Evolutionary conservation across 345 rosid species (phyloP).

Genomic region (Isatis tinctoria): DNA sequence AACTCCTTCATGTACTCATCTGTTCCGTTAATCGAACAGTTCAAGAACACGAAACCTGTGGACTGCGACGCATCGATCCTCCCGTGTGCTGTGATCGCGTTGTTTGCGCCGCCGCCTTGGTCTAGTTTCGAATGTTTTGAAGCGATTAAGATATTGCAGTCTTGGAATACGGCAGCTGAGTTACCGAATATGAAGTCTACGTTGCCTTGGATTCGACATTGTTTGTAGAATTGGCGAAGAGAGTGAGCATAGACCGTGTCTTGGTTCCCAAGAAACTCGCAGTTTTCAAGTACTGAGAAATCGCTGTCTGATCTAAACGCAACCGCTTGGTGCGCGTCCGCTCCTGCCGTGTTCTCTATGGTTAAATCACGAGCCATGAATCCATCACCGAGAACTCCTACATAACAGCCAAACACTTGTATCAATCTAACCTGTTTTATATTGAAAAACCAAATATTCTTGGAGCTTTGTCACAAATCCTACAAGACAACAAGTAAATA

Average conservation of each 20-base stretch:
- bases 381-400: constrained; percentile 89
- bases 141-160: constrained; percentile 54
- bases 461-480: too few species aligned
- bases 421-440: too few species aligned
- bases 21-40: constrained; percentile 75
- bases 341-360: constrained; percentile 77
- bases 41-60: constrained; percentile 70
- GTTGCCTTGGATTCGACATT: constrained; percentile 74
- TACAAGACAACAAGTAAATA: too few species aligned
- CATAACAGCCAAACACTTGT: neutral
- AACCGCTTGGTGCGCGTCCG: constrained; percentile 84
- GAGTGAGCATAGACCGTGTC: constrained; percentile 85
- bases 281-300: constrained; percentile 62
- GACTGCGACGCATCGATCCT: constrained; percentile 81
- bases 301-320: constrained; percentile 93
- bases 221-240: constrained; percentile 79
- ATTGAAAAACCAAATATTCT: neutral
- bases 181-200: constrained; percentile 95
- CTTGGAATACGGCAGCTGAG: constrained; percentile 73
- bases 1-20: constrained; percentile 63
- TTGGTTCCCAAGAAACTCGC: constrained; percentile 87
- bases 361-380: constrained; percentile 92
- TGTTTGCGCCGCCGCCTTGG: constrained; percentile 53
- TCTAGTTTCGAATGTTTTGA: constrained; percentile 60
- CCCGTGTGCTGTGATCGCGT: constrained; percentile 81